Percentiles rank a stretch among this genome's conserved stretches.
Evolutionary conservation across 306 rosid genomes (phyloP).

Genomic region (Chamaecrista fasciculata): DNA sequence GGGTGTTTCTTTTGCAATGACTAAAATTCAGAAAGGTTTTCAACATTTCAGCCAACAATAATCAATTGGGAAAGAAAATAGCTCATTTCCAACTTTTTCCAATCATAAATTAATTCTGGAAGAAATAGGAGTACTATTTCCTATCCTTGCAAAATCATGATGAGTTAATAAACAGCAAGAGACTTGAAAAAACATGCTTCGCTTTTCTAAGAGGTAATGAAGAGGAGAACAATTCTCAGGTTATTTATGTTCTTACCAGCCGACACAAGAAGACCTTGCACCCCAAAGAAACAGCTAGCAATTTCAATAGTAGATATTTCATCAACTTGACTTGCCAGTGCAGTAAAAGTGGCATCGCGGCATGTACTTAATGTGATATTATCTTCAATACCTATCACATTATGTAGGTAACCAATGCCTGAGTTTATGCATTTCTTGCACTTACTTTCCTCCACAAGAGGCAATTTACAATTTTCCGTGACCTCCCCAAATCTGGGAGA

Average conservation of each 20-base stretch:
- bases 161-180: not conserved
- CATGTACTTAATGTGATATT: conserved; percentile 84
- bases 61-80: not conserved
- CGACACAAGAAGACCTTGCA: conserved; percentile 62
- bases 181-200: conserved; percentile 7
- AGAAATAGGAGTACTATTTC: conserved; percentile 6
- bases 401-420: conserved; percentile 73
- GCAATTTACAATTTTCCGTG: conserved; percentile 53
- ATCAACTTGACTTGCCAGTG: conserved; percentile 81
- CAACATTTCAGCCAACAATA: too few species aligned
- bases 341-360: conserved; percentile 87
- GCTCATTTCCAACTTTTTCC: conserved; percentile 12
- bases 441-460: conserved; percentile 62
- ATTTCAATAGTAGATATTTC: conserved; percentile 55
- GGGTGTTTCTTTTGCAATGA: too few species aligned
- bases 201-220: not conserved
- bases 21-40: too few species aligned
- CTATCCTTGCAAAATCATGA: conserved; percentile 6
- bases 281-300: conserved; percentile 92
- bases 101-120: not conserved
- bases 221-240: not conserved
- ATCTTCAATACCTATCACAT: conserved; percentile 58
- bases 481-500: conserved; percentile 83
- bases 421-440: conserved; percentile 86
- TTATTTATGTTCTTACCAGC: conserved; percentile 50